Conservation (phyloP, 2,329 filamentous ascomycete species). For the Gyromitra esculenta region DNA sequence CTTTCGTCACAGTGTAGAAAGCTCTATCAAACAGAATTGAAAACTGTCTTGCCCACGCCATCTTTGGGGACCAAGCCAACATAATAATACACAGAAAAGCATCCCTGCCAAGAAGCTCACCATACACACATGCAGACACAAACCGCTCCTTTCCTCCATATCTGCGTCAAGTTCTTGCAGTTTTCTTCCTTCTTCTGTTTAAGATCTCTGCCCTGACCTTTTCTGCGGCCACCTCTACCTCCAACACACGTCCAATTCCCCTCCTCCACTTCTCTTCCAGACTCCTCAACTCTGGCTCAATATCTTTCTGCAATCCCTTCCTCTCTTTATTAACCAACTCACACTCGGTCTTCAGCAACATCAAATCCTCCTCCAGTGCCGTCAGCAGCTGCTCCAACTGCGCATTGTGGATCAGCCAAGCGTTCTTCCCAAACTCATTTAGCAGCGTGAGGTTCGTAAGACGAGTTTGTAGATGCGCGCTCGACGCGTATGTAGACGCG, state of each 20-base stretch:
- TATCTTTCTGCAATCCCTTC: constrained; percentile 74
- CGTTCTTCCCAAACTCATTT: constrained; percentile 83
- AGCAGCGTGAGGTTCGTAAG: constrained; percentile 75
- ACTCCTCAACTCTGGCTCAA: constrained; percentile 75
- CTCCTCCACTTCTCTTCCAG: constrained; percentile 82
- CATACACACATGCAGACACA: neutral
- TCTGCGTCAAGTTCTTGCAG: constrained; percentile 57
- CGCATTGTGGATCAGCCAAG: constrained; percentile 88
- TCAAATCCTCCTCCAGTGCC: constrained; percentile 77
- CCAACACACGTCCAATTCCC: constrained; percentile 80
- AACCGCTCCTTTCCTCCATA: neutral
- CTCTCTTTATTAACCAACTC: constrained; percentile 78
- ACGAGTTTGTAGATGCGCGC: constrained; percentile 62
- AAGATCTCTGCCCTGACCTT: constrained; percentile 73
- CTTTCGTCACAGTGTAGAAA: constrained; percentile 23
- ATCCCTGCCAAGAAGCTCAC: constrained; percentile 1
- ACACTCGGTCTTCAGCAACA: constrained; percentile 72
- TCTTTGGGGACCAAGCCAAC: constrained; percentile 2
- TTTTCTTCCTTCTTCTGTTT: constrained; percentile 67
- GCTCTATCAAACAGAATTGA: constrained; percentile 7
- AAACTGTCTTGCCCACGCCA: neutral
- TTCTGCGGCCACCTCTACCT: constrained; percentile 87
- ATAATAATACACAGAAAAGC: constrained; percentile 42
- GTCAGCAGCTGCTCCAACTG: constrained; percentile 78
- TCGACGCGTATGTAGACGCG: constrained; percentile 54